Percentiles rank a stretch among this genome's conserved stretches.
Evolutionary conservation across 2,329 filamentous ascomycete species (phyloP).

Genomic region (Alternaria sp.): DNA sequence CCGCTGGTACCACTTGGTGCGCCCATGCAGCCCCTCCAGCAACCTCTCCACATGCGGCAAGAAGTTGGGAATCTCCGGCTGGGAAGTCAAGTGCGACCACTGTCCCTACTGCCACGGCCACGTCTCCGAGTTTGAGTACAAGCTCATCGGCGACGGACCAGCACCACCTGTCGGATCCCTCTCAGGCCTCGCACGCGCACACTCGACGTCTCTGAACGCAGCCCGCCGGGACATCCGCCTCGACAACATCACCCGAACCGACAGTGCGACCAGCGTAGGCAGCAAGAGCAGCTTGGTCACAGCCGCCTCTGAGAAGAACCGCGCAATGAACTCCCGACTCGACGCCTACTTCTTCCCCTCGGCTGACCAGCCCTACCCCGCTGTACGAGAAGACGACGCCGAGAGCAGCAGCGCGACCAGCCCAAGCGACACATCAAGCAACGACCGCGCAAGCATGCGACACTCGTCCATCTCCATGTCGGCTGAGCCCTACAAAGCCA

Average conservation of each 20-base stretch:
- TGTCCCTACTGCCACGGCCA: slow-evolving; percentile 57
- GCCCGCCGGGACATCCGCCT: slow-evolving; percentile 48
- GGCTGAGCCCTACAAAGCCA: slow-evolving; percentile 35
- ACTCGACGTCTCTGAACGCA: slow-evolving; percentile 48
- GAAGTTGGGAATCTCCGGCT: slow-evolving; percentile 56
- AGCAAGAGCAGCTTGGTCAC: slow-evolving; percentile 43
- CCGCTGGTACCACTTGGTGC: slow-evolving; percentile 58
- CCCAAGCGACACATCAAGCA: slow-evolving; percentile 46
- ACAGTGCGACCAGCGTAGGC: slow-evolving; percentile 46
- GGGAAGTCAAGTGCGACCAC: slow-evolving; percentile 56
- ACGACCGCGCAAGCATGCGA: slow-evolving; percentile 37
- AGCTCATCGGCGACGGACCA: slow-evolving; percentile 52
- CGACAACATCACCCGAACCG: slow-evolving; percentile 44
- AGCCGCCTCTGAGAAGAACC: slow-evolving; percentile 48
- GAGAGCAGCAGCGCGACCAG: slow-evolving; percentile 34
- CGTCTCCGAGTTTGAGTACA: slow-evolving; percentile 53
- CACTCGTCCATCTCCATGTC: slow-evolving; percentile 42
- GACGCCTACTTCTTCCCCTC: slow-evolving; percentile 47
- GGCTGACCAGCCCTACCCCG: slow-evolving; percentile 34
- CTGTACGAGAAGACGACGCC: slow-evolving; percentile 38
- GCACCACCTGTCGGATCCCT: slow-evolving; percentile 48
- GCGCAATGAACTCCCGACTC: slow-evolving; percentile 49
- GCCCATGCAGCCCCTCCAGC: slow-evolving; percentile 51
- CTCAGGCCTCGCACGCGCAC: slow-evolving; percentile 47
- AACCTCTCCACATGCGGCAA: slow-evolving; percentile 56